These are phyloP conservation scores for Fusarium heterosporum DNA, from an alignment of 2,329 filamentous ascomycete genomes.

Conservation along the genomic window DNA sequence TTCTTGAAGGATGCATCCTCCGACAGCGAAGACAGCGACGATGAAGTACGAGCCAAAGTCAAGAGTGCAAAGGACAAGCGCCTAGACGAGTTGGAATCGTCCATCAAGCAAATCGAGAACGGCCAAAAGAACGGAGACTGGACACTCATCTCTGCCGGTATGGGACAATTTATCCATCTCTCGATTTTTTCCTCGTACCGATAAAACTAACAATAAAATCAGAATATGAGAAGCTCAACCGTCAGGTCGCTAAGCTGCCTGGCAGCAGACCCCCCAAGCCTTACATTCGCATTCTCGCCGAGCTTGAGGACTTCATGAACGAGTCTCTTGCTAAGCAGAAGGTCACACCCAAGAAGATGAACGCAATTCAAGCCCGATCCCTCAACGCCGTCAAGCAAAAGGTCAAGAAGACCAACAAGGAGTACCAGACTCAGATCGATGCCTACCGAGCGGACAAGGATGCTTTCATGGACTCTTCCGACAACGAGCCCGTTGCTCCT, in stretches of 20 bases:
- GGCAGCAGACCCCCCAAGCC: constrained; percentile 85
- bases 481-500: constrained; percentile 70
- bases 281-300: constrained; percentile 92
- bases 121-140: constrained; percentile 98
- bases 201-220: constrained; percentile 27
- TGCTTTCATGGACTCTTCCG: constrained; percentile 86
- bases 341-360: constrained; percentile 98
- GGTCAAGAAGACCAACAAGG: constrained; percentile 99
- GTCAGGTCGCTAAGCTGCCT: constrained; percentile 82
- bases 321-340: constrained; percentile 97
- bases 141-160: constrained; percentile 90
- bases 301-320: constrained; percentile 93
- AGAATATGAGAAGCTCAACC: constrained; percentile 97
- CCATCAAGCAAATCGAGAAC: constrained; percentile 93
- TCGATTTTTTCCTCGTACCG: neutral
- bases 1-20: constrained; percentile 84
- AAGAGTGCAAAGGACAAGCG: constrained; percentile 99
- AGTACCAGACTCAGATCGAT: constrained; percentile 88
- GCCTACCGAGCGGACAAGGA: constrained; percentile 88
- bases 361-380: constrained; percentile 91
- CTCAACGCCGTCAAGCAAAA: constrained; percentile 98
- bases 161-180: constrained; percentile 3
- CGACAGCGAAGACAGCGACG: constrained; percentile 87
- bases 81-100: constrained; percentile 90
- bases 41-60: constrained; percentile 85